Percentiles rank a stretch among this genome's conserved stretches.
phyloP scores from a whole-genome alignment of 441 rosid species.

The Isatis lusitanica region DNA sequence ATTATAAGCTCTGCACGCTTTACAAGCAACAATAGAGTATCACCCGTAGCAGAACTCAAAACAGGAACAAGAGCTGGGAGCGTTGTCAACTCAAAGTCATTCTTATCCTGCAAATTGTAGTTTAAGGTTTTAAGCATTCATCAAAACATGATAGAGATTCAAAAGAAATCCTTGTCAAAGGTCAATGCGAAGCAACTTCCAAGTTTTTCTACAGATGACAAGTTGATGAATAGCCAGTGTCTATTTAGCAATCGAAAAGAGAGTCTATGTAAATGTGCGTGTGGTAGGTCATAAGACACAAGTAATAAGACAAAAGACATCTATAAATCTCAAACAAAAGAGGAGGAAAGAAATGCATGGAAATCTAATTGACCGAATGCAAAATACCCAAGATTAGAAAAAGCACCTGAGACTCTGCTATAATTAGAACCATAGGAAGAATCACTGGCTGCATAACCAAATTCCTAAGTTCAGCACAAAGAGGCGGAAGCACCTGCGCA shows the following conservation, averaged over 20 bases:
- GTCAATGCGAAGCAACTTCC: constrained; percentile 13
- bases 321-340: not conserved
- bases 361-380: constrained; percentile 1
- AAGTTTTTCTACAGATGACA: constrained; percentile 13
- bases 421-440: constrained; percentile 94
- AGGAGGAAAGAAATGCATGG: constrained; percentile 8
- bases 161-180: not conserved
- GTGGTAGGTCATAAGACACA: constrained; percentile 2
- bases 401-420: constrained; percentile 90
- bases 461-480: constrained; percentile 96
- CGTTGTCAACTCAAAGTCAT: constrained; percentile 82
- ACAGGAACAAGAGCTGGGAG: constrained; percentile 95
- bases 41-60: constrained; percentile 85
- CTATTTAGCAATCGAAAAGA: constrained; percentile 1
- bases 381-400: not conserved
- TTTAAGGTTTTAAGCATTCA: constrained; percentile 11
- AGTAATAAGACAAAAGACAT: not conserved
- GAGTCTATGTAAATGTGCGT: not conserved
- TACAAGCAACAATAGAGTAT: constrained; percentile 80
- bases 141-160: not conserved
- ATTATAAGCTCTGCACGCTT: constrained; percentile 86
- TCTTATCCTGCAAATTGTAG: constrained; percentile 63
- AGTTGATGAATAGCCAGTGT: not conserved
- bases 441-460: constrained; percentile 95
- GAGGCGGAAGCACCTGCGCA: constrained; percentile 90